Evolutionary conservation across 2,329 filamentous ascomycete genomes (phyloP).

Genomic region (Plenodomus biglobosus): DNA sequence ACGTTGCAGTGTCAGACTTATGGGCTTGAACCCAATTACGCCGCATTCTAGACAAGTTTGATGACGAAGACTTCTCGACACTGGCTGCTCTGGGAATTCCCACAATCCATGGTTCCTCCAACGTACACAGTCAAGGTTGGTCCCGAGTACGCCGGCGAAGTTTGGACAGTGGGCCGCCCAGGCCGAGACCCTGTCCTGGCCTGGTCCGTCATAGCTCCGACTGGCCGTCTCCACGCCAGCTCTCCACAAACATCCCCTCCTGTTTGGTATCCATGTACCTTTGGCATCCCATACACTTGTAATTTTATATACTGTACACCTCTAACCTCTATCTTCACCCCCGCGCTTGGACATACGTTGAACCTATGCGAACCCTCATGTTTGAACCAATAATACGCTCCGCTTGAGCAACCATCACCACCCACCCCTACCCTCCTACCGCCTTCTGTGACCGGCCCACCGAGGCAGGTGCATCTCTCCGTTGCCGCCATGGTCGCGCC

Average conservation of each 20-base stretch:
- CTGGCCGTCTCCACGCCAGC: conserved; percentile 16
- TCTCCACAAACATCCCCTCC: conserved; percentile 34
- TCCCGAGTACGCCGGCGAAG: too few relatives aligned
- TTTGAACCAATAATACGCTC: conserved; percentile 1
- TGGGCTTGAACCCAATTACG: too few relatives aligned
- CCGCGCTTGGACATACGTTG: neutral
- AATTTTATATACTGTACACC: too few relatives aligned
- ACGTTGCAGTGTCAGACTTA: too few relatives aligned
- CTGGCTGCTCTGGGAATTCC: too few relatives aligned
- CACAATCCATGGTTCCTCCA: neutral
- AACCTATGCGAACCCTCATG: conserved; percentile 3
- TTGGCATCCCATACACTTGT: neutral
- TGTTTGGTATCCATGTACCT: conserved; percentile 7
- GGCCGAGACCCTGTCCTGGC: conserved; percentile 23
- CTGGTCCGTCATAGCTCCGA: conserved; percentile 26
- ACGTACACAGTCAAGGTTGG: too few relatives aligned
- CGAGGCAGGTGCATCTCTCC: conserved; percentile 19
- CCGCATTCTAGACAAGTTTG: too few relatives aligned
- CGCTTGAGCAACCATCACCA: neutral
- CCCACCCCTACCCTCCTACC: neutral
- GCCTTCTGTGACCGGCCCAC: neutral
- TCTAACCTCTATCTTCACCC: too few relatives aligned
- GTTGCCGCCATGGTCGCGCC: conserved; percentile 53
- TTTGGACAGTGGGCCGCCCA: conserved; percentile 4
- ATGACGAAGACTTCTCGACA: too few relatives aligned